Percentiles rank a stretch among this genome's conserved stretches.
Conservation (phyloP, 2,329 filamentous ascomycete genomes). For the Diaporthe australafricana region DNA sequence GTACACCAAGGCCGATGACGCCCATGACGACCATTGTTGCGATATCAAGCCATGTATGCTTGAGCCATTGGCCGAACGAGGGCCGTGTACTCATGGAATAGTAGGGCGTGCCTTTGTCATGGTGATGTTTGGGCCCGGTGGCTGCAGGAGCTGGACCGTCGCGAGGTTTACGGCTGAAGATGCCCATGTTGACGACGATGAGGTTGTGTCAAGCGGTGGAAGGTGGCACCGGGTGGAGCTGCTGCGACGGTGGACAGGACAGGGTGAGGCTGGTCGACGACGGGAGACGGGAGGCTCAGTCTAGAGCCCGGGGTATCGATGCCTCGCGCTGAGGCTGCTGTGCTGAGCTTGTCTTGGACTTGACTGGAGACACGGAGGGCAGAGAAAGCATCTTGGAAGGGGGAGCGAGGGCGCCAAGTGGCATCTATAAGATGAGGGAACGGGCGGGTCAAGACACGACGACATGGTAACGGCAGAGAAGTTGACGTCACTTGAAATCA, state of each 20-base stretch:
- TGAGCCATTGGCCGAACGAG: slow-evolving; percentile 76
- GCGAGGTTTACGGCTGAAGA: slow-evolving; percentile 42
- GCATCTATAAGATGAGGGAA: not conserved
- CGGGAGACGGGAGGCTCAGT: not conserved
- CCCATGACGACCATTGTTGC: slow-evolving; percentile 76
- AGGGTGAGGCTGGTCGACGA: not conserved
- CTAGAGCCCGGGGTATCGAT: slow-evolving; percentile 11
- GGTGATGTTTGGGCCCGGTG: slow-evolving; percentile 23
- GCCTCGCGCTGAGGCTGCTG: not conserved
- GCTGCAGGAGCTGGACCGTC: slow-evolving; percentile 33
- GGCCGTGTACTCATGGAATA: slow-evolving; percentile 41
- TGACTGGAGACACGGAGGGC: not conserved
- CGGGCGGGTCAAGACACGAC: not conserved
- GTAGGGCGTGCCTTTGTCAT: slow-evolving; percentile 38
- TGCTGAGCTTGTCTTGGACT: not conserved
- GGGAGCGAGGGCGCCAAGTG: not conserved
- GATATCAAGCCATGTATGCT: slow-evolving; percentile 74
- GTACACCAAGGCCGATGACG: slow-evolving; percentile 74
- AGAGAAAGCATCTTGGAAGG: not conserved
- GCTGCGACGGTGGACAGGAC: not conserved
- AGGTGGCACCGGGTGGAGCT: not conserved
- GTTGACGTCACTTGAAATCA: slow-evolving; percentile 25
- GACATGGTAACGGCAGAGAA: not conserved
- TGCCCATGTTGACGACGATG: slow-evolving; percentile 39
- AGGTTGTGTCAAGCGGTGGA: not conserved